Base-by-base conservation (phyloP, 169 alveolate genomes). In the Perkinsus olseni region DNA sequence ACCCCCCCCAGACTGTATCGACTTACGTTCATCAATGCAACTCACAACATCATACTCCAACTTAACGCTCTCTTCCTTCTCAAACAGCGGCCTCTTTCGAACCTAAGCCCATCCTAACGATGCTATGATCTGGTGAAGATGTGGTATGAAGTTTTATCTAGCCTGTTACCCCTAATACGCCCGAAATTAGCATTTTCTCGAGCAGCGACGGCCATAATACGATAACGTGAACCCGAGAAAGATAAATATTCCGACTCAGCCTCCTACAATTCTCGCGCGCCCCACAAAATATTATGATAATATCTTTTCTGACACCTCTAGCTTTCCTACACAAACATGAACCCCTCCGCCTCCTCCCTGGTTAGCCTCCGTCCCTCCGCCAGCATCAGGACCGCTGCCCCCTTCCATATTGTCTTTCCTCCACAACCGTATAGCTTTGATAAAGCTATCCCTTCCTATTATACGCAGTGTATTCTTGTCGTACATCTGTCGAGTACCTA, bases 391-490 rank as follows among this genome's bases (percentile, higher is more conserved):
- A 34, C 39, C 91, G 45, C 11, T 36, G 34, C 74, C 34, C 51
- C n/a, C 74, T 40, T 45, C 91, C 74, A 39, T 93, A 45, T 45
- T 45, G 6, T 45, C 62, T 17, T 45, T 17, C 62, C 62, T 45
- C 62, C 62, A 45, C 62, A 45, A 17, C 17, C 24, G 24, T 34
- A 94, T 74, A 0, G 95, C 95, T 34, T 90, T 38, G 0, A 38
- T 21, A 39, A 94, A 91, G 34, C 45, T 40, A 38, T 38, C 95
- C n/a, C 94, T 92, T 6, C 92, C 39, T 20, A 74, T 90, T 21
- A 92, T 92, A 21, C 95, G 51, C 92, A 94, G 38, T 91, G 91
- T 92, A 40, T 94, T 94, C 93, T 94, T 94, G 94, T 91, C 93
- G 92, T 92, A 94, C 95, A 94, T 94, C 74, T 94, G 94, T 91